Base-by-base conservation (phyloP, 1,139 yeast genomes). In the Kodamaea sp. region DNA sequence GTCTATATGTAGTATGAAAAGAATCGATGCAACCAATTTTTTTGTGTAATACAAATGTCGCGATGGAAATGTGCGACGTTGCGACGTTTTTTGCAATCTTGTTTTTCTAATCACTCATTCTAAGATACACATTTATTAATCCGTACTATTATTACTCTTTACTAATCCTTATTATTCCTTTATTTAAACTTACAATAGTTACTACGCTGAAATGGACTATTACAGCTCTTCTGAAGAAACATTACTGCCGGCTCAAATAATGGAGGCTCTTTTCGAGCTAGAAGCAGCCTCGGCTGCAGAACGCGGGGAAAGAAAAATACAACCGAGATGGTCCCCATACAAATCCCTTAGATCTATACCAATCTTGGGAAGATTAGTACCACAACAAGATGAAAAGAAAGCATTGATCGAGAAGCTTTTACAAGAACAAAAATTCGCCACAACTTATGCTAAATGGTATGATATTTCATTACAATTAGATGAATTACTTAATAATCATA, bases 371-470 rank as follows among this genome's bases (percentile, higher is more conserved):
- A 44, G 55, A 24, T 32, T 65, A 4, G 30, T 66, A 5, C 65
- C 69, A 0, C 46, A 44, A 7, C 38, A 49, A 2, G 64, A 63
- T 40, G 66, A 59, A 12, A 65, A 63, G 37, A 53, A 58, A 26
- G 44, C 42, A 28, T 43, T 50, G 12, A 58, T 68, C 7, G 53
- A 58, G 24, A 39, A 41, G 29, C 59, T 83, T 6, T 47, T 73
- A 20, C 66, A 65, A 9, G 73, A 74, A 44, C 85, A 79, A 58
- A 72, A 70, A 39, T 69, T 77, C 6, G 84, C 89, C 1, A 70
- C 75, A 4, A 77, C 84, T 1, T 90, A 86, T 55, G 63, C 67
- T 8, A 78, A 79, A 36, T 92, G 97, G 97, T 67, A 75, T 31
- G 74, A 71, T 1, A 73, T 79, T 0, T 81, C 94, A 7, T 57